Evolutionary conservation across 2,329 filamentous ascomycete species (phyloP).

Genomic region (Dactylellina drechsleri): DNA sequence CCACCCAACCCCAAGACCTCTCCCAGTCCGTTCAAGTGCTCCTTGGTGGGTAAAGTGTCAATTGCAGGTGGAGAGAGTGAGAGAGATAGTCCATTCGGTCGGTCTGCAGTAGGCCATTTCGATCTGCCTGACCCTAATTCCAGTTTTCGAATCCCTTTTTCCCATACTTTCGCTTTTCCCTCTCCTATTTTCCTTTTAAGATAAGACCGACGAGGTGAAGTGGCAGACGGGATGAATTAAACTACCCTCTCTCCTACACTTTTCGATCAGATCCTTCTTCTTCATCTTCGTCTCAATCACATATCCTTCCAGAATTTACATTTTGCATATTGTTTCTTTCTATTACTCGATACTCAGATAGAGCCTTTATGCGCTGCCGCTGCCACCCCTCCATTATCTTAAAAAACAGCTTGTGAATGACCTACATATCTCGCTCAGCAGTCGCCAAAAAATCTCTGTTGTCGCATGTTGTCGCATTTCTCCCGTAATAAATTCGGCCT

Average conservation of each 20-base stretch:
- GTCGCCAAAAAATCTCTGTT: background rate
- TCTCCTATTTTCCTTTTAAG: too few species aligned
- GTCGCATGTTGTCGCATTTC: conserved; percentile 1
- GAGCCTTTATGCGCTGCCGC: background rate
- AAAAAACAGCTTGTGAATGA: background rate
- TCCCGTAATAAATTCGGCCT: background rate
- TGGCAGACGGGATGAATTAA: conserved; percentile 9
- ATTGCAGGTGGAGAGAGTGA: too few species aligned
- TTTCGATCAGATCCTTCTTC: conserved; percentile 2
- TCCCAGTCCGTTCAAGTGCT: too few species aligned
- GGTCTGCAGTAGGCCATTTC: conserved; percentile 7
- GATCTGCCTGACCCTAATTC: conserved; percentile 13
- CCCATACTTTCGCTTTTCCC: too few species aligned
- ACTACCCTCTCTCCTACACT: conserved; percentile 1
- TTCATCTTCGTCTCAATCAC: conserved; percentile 1
- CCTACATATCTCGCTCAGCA: background rate
- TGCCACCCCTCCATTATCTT: background rate
- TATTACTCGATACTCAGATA: background rate
- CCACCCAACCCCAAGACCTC: too few species aligned
- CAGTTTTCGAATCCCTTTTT: background rate
- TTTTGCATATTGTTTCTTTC: too few species aligned
- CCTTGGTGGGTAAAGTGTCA: too few species aligned
- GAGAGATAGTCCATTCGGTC: background rate
- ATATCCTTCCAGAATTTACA: background rate
- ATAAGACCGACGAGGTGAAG: conserved; percentile 22